Percentiles rank a stretch among this genome's conserved stretches.
phyloP scores from a whole-genome alignment of 352 stramenopile genomes.

The Phytophthora hibernalis region DNA sequence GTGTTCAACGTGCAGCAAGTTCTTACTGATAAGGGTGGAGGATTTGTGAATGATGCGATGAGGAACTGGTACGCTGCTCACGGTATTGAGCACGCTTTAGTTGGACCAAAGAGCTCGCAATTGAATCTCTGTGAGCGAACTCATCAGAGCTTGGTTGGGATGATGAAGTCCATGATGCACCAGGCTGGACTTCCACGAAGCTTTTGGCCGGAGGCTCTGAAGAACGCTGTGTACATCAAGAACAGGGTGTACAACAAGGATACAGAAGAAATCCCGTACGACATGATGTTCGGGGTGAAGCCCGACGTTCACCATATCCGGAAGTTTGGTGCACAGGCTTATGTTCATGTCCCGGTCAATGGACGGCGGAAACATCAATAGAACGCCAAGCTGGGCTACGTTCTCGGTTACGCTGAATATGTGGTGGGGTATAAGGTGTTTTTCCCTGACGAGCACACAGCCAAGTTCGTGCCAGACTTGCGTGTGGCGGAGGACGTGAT shows the following conservation, averaged over 20 bases:
- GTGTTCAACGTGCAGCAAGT: neutral
- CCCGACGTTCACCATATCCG: slow-evolving; percentile 8
- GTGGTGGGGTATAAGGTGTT: neutral
- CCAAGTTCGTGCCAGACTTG: neutral
- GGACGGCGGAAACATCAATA: neutral
- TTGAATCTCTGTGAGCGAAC: neutral
- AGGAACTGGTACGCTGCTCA: neutral
- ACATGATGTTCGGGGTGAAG: slow-evolving; percentile 1
- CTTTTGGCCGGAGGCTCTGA: neutral
- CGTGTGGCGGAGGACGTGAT: neutral
- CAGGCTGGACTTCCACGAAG: neutral
- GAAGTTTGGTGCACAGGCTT: slow-evolving; percentile 4
- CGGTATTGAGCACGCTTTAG: neutral
- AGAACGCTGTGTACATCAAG: slow-evolving; percentile 7
- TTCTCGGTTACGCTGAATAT: neutral
- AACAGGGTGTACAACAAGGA: slow-evolving; percentile 4
- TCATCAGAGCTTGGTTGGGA: neutral
- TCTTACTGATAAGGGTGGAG: neutral
- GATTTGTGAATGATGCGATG: neutral
- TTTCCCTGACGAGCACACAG: neutral
- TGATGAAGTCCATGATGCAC: slow-evolving; percentile 1
- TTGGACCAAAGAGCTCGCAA: neutral
- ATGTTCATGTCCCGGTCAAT: slow-evolving; percentile 2
- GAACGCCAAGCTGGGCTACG: neutral
- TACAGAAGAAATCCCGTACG: neutral